Percentiles rank a stretch among this genome's conserved stretches.
phyloP scores from a whole-genome alignment of 2,329 filamentous ascomycete species.

The Thelonectria olida region DNA sequence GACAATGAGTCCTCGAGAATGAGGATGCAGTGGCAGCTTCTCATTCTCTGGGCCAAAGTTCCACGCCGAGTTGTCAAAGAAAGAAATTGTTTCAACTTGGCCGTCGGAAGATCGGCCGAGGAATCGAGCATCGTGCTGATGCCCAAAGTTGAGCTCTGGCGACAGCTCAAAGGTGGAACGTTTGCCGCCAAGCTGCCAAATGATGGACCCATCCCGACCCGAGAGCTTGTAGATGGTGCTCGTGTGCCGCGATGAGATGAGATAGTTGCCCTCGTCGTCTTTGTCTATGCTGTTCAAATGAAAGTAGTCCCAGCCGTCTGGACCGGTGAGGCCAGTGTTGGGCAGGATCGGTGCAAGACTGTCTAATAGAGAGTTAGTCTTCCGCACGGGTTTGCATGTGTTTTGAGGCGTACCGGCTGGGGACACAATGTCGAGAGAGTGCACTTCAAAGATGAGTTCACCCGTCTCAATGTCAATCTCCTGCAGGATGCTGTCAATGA shows the following conservation, averaged over 20 bases:
- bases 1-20: slow-evolving; percentile 54
- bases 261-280: slow-evolving; percentile 43
- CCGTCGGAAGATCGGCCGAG: slow-evolving; percentile 45
- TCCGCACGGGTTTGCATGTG: neutral
- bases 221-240: slow-evolving; percentile 41
- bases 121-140: slow-evolving; percentile 61
- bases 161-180: slow-evolving; percentile 43
- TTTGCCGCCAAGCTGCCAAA: slow-evolving; percentile 64
- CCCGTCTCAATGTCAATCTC: slow-evolving; percentile 29
- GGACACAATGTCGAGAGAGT: slow-evolving; percentile 20
- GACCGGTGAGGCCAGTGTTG: slow-evolving; percentile 13
- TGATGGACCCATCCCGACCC: slow-evolving; percentile 55
- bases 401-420: slow-evolving; percentile 13
- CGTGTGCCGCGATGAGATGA: slow-evolving; percentile 38
- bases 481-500: slow-evolving; percentile 42
- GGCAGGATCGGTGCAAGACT: slow-evolving; percentile 15
- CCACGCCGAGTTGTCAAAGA: slow-evolving; percentile 60
- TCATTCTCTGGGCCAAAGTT: neutral
- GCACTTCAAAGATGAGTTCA: slow-evolving; percentile 25
- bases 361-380: slow-evolving; percentile 1
- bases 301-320: slow-evolving; percentile 39
- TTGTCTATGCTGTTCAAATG: slow-evolving; percentile 51
- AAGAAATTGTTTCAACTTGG: slow-evolving; percentile 57
- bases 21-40: neutral
- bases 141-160: slow-evolving; percentile 52